Evolutionary conservation across 1,284 basidiomycete species (phyloP).

Genomic region (Malassezia slooffiae): DNA sequence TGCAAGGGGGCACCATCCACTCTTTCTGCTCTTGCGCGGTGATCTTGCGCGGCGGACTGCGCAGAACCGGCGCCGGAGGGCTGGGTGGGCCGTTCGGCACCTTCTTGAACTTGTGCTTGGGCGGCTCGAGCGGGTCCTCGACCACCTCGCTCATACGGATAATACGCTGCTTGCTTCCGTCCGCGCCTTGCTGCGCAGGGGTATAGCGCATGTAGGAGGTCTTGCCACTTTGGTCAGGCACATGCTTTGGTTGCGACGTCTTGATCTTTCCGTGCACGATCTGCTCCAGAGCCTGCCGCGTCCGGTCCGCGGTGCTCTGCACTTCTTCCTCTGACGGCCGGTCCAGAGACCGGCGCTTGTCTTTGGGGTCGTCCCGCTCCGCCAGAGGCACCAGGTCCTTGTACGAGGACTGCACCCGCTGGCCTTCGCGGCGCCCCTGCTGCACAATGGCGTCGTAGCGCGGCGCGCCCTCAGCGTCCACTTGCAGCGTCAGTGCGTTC

Average conservation of each 20-base stretch:
- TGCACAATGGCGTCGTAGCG: conserved; percentile 93
- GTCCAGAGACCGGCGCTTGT: conserved; percentile 62
- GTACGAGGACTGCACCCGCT: conserved; percentile 82
- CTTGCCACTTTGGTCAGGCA: conserved; percentile 21
- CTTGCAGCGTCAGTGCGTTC: conserved; percentile 74
- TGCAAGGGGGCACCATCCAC: conserved; percentile 99
- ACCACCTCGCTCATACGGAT: conserved; percentile 76
- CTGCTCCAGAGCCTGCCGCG: conserved; percentile 79
- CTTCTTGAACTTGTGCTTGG: conserved; percentile 96
- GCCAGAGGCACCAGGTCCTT: conserved; percentile 90
- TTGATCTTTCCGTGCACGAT: conserved; percentile 92
- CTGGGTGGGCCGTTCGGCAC: conserved; percentile 88
- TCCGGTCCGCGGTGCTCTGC: conserved; percentile 75
- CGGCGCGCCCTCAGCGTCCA: conserved; percentile 89
- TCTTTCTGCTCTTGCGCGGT: conserved; percentile 96
- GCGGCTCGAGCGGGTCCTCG: conserved; percentile 93
- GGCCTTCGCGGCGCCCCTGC: conserved; percentile 77
- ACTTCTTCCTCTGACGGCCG: conserved; percentile 84
- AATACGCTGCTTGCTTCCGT: conserved; percentile 75
- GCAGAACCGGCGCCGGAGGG: conserved; percentile 89
- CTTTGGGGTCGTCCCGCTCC: conserved; percentile 69
- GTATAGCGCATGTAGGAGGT: conserved; percentile 79
- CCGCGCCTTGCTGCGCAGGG: conserved; percentile 63
- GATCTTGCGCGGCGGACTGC: conserved; percentile 87
- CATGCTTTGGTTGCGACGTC: conserved; percentile 66